A percentile compares a stretch with the other conserved stretches of the same genome.
Conservation (phyloP, 331 rosid genomes). For the Rosa hybrid region DNA sequence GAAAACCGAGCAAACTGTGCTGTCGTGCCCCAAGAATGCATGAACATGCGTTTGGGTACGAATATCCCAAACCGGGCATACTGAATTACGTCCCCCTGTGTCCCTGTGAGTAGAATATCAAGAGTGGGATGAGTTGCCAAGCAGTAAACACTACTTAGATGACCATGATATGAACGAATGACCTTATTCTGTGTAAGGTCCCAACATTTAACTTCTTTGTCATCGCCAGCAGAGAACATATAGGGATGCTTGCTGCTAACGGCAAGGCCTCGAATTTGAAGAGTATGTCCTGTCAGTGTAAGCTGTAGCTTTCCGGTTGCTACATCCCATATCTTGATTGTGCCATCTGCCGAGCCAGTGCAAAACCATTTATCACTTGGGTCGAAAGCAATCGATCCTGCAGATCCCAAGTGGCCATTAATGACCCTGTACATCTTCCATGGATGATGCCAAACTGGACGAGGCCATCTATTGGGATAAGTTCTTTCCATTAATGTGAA, state of each 20-base stretch:
- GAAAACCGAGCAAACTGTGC: slow-evolving; percentile 93
- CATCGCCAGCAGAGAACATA: slow-evolving; percentile 97
- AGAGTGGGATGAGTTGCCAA: slow-evolving; percentile 94
- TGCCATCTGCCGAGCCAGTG: slow-evolving; percentile 96
- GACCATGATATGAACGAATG: slow-evolving; percentile 94
- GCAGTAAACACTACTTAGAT: slow-evolving; percentile 97
- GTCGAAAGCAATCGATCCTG: slow-evolving; percentile 86
- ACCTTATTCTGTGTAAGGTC: slow-evolving; percentile 97
- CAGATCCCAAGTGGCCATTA: slow-evolving; percentile 97
- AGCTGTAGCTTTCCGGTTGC: slow-evolving; percentile 83
- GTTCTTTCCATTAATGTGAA: background rate
- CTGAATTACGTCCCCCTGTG: slow-evolving; percentile 97
- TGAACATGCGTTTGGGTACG: slow-evolving; percentile 86
- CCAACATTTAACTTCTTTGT: slow-evolving; percentile 98
- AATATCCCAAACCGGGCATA: slow-evolving; percentile 97
- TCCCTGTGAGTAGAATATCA: slow-evolving; percentile 85
- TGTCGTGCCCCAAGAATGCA: slow-evolving; percentile 89
- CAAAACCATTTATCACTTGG: slow-evolving; percentile 92
- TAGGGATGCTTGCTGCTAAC: slow-evolving; percentile 81
- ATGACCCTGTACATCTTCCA: slow-evolving; percentile 47
- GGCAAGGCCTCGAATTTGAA: slow-evolving; percentile 94
- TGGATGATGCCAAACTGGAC: slow-evolving; percentile 1
- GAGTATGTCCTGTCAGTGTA: slow-evolving; percentile 88
- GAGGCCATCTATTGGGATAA: background rate
- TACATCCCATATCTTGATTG: slow-evolving; percentile 98